Evolutionary conservation across 2,329 filamentous ascomycete genomes (phyloP), one percentile per base, ranked within the genome.

Genomic region (Penicillium thymicola): DNA sequence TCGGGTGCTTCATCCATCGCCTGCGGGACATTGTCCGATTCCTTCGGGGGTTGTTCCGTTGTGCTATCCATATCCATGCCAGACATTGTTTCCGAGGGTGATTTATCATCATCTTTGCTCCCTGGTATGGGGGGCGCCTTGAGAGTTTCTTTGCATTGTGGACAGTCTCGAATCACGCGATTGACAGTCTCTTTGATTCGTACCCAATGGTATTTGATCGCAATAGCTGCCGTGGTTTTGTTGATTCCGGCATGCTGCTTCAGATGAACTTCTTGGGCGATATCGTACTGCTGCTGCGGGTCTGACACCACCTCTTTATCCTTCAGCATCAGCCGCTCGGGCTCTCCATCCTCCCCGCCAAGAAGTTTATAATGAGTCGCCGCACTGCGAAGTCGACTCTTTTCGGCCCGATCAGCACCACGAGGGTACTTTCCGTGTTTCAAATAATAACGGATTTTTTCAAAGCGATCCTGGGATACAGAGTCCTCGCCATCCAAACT

Each of bases 401-500:
- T 97, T 76, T 97, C 94, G 55, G 92, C 92, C 57, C 93, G 86
- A 79, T 97, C 92, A 70, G 93, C 92, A 60, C 92, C 93, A 67
- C 88, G 87, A 58, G 94, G 94, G 74, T 99, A 97, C 74, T 92
- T 91, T 70, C 88, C 89, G 74, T 92, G 91, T 77, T 96, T 95
- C 70, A 97, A 86, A 76, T 97, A 97, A 80, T 90, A 97, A 70
- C 92, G 89, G 73, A 97, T 97, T 81, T 97, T 97, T 81, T 97
- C 93, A 80, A 97, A 97, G 66, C 94, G 90, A 78, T 97, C 92
- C 80, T 97, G 92, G 74, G 89, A 92, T 67, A 93, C 88, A 72
- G 90, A 87, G 73, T 94, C 90, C 71, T 94, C 90, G 67, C 83
- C 84, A 67, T 90, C 88, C 37, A 79, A 76, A 60, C 78, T 81